These are phyloP conservation scores for Stagonosporopsis rhizophila DNA, from an alignment of 2,329 filamentous ascomycete genomes.

Conservation along the genomic window DNA sequence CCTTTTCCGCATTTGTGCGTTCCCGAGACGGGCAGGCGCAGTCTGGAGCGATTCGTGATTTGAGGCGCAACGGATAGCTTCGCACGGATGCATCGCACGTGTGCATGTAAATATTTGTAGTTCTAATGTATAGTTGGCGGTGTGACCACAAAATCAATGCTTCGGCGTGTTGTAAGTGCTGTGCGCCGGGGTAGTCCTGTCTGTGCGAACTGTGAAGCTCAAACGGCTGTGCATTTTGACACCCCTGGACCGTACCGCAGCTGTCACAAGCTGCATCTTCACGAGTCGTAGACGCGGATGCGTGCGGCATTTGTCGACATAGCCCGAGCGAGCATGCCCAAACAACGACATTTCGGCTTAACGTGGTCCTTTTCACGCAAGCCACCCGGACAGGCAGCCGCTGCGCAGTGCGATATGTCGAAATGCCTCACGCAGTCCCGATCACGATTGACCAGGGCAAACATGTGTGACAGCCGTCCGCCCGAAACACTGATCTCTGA, in stretches of 20 bases:
- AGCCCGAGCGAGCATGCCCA: conserved; percentile 10
- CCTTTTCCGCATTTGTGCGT: conserved; percentile 13
- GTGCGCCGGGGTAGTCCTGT: background rate
- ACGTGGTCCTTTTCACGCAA: conserved; percentile 6
- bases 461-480: conserved; percentile 28
- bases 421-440: conserved; percentile 32
- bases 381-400: conserved; percentile 1
- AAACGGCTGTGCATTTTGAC: conserved; percentile 13
- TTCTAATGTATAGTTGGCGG: conserved; percentile 5
- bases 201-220: conserved; percentile 7
- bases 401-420: conserved; percentile 1
- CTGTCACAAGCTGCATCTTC: conserved; percentile 19
- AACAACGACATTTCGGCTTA: conserved; percentile 20
- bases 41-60: conserved; percentile 24
- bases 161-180: background rate
- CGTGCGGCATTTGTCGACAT: conserved; percentile 18
- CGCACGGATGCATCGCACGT: conserved; percentile 1
- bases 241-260: conserved; percentile 13
- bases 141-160: background rate
- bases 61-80: conserved; percentile 10
- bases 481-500: conserved; percentile 31
- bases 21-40: conserved; percentile 4
- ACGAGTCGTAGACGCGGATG: conserved; percentile 10
- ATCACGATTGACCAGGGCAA: conserved; percentile 4
- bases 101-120: background rate